Percentiles rank a stretch among this genome's conserved stretches.
Conservation (phyloP, 495 filamentous ascomycete species). For the Hyphodiscus hymeniophilus region DNA sequence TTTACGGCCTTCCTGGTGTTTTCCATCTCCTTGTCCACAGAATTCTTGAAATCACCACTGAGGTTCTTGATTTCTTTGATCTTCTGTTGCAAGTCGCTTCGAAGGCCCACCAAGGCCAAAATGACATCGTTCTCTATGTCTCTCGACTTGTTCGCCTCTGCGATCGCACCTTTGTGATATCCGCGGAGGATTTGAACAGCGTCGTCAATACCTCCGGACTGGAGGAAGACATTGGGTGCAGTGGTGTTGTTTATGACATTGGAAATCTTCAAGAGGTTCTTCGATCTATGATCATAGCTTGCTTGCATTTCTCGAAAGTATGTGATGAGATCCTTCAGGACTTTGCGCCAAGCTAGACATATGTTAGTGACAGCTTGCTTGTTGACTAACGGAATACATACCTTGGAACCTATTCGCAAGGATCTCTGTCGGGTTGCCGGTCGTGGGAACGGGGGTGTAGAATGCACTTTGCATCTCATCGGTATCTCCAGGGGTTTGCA, state of each 20-base stretch:
- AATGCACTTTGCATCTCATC: slow-evolving; percentile 79
- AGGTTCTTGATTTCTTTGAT: slow-evolving; percentile 95
- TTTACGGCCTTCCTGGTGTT: slow-evolving; percentile 61
- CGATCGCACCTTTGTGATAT: slow-evolving; percentile 74
- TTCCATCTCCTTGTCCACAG: slow-evolving; percentile 73
- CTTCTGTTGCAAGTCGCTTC: slow-evolving; percentile 86
- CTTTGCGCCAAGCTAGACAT: slow-evolving; percentile 77
- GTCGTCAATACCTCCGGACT: slow-evolving; percentile 76
- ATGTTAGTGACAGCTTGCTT: neutral
- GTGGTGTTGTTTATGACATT: slow-evolving; percentile 76
- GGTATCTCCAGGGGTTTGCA: slow-evolving; percentile 52
- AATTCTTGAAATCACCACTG: slow-evolving; percentile 90
- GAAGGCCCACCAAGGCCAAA: slow-evolving; percentile 70
- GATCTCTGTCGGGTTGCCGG: slow-evolving; percentile 79
- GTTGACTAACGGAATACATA: slow-evolving; percentile 31
- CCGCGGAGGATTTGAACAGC: slow-evolving; percentile 70
- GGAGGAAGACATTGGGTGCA: slow-evolving; percentile 61
- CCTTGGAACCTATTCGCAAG: slow-evolving; percentile 86
- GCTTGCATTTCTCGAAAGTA: slow-evolving; percentile 92
- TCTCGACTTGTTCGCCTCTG: slow-evolving; percentile 78
- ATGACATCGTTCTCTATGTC: slow-evolving; percentile 91
- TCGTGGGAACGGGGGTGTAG: slow-evolving; percentile 80
- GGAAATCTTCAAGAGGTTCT: slow-evolving; percentile 72
- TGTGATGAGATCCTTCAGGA: slow-evolving; percentile 87
- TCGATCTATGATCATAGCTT: slow-evolving; percentile 80